Conservation (phyloP, 2,329 filamentous ascomycete genomes). For the Colletotrichum melonis region DNA sequence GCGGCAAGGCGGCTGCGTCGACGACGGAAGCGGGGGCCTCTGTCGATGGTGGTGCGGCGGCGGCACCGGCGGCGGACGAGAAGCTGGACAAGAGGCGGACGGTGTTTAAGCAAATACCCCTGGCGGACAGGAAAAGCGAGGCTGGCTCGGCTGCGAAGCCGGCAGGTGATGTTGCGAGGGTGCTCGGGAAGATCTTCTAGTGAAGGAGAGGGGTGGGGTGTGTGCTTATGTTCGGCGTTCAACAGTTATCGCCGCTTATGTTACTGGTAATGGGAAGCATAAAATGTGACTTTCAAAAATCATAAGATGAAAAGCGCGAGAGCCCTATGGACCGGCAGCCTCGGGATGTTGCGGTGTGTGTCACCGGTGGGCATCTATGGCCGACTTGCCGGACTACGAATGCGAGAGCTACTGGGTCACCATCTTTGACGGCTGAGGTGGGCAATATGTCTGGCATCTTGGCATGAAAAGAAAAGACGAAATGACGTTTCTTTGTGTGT, state of each 20-base stretch:
- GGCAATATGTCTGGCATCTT: background rate
- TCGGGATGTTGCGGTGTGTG: background rate
- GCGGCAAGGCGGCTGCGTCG: slow-evolving; percentile 47
- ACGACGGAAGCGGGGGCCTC: slow-evolving; percentile 38
- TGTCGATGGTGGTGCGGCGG: slow-evolving; percentile 24
- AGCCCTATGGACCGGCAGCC: background rate
- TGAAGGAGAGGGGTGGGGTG: background rate
- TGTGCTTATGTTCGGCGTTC: background rate
- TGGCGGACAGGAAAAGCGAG: slow-evolving; percentile 62
- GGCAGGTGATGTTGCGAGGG: slow-evolving; percentile 67
- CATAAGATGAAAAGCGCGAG: background rate
- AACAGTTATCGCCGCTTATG: background rate
- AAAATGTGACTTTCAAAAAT: background rate
- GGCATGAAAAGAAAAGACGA: background rate
- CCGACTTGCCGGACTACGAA: background rate
- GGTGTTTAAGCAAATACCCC: slow-evolving; percentile 75
- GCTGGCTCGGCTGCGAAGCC: slow-evolving; percentile 60
- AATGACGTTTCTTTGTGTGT: background rate
- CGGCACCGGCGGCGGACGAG: slow-evolving; percentile 20
- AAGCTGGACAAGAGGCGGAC: slow-evolving; percentile 49
- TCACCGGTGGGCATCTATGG: background rate
- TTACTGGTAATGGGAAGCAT: background rate
- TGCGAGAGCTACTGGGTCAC: background rate
- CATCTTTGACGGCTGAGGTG: background rate
- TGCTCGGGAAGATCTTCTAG: slow-evolving; percentile 74